Evolutionary conservation across 345 rosid species (phyloP), one percentile per base, ranked within the genome.

Genomic region (Cochlearia excelsa): DNA sequence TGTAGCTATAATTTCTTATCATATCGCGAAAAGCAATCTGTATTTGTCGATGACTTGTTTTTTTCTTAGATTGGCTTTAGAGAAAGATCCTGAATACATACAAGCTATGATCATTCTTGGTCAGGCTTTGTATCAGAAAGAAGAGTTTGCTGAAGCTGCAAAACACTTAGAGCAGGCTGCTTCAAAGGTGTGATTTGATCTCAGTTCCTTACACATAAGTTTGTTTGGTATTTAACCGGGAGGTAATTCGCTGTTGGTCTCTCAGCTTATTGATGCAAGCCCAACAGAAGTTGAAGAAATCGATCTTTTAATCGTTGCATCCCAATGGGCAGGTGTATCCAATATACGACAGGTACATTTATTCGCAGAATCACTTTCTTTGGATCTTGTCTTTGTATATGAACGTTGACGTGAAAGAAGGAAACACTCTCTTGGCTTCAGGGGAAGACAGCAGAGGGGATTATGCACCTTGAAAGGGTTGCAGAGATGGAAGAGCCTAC

Each of bases 281-380:
- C 81, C 81, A 37, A 70, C 78, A 43, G 80, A 65, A 54, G 76
- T 61, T 0, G 88, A 81, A 56, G 72, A 86, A 65, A 55, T 80
- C 7, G 84, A 84, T 78, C 87, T 75, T 59, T 77, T 86, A 23
- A 83, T 92, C 66, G 71, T 82, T 46, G 82, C 95, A 51, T 92
- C 89, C 27, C 86, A 80, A 48, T 85, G 85, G 85, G 93, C 98
- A 43, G 98, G 96, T 45, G 65, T 79, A 44, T 84, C 85, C 67
- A 78, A 62, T 71, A 69, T 80, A 35, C 74, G 72, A 49, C 95
- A 83, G 95, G 98, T 88, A 35, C 11, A 2, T 29, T n/a, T 16
- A 33, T 42, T 56, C 29, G 43, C 33, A 26, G 10, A 41, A 7
- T 6, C 2, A 37, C 28, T 70, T 16, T 26, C 44, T 26, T 50